Conservation (phyloP, 2,329 filamentous ascomycete genomes). For the Cordyceps fumosorosea region DNA sequence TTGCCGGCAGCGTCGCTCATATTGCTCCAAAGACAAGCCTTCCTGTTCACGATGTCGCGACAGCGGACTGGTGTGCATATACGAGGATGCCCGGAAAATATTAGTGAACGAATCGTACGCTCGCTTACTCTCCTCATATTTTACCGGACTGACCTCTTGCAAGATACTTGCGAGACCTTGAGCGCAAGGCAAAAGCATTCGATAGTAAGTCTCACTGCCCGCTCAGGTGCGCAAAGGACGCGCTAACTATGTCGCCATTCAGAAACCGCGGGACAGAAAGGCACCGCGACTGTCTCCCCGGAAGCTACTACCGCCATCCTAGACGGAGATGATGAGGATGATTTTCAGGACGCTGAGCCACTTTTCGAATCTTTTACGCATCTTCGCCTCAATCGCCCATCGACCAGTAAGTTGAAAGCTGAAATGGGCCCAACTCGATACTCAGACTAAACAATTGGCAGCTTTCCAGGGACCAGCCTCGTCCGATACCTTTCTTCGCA, state of each 20-base stretch:
- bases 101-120: slow-evolving; percentile 28
- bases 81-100: slow-evolving; percentile 29
- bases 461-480: slow-evolving; percentile 31
- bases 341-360: slow-evolving; percentile 26
- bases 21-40: slow-evolving; percentile 32
- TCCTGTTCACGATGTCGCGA: slow-evolving; percentile 28
- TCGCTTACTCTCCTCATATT: neutral
- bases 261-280: neutral
- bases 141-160: neutral
- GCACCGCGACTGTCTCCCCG: neutral
- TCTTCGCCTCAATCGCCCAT: slow-evolving; percentile 26
- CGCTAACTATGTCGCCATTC: neutral
- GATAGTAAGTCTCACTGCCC: slow-evolving; percentile 19
- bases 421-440: too few relatives aligned
- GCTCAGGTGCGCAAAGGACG: neutral
- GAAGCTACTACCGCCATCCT: neutral
- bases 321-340: slow-evolving; percentile 21
- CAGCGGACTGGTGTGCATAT: slow-evolving; percentile 24
- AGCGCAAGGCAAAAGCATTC: slow-evolving; percentile 26
- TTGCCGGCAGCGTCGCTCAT: slow-evolving; percentile 29
- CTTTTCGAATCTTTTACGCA: slow-evolving; percentile 30
- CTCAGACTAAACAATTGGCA: slow-evolving; percentile 6
- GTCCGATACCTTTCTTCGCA: slow-evolving; percentile 33
- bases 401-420: slow-evolving; percentile 20
- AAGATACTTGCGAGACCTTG: slow-evolving; percentile 28